These are phyloP conservation scores for Nicotiana noctiflora DNA, from an alignment of 257 asterid species.

Conservation along the genomic window DNA sequence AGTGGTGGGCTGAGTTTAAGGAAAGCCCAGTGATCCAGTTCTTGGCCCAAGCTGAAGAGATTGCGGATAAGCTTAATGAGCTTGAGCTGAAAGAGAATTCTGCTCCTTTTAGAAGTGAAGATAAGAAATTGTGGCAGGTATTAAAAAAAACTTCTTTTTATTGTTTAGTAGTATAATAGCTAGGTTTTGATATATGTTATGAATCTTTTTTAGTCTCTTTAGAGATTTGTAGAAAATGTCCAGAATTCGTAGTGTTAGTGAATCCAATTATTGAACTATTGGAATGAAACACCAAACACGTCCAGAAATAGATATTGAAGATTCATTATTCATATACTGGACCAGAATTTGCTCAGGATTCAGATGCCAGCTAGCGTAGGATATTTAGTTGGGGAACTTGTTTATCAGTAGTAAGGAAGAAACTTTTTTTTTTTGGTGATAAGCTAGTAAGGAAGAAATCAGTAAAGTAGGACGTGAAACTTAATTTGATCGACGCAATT, in stretches of 20 bases:
- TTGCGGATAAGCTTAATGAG: constrained; percentile 71
- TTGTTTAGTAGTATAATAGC: neutral
- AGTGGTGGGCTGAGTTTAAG: constrained; percentile 65
- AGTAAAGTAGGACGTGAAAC: neutral
- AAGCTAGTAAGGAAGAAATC: neutral
- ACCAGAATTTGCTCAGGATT: neutral
- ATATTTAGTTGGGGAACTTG: neutral
- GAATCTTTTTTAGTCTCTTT: neutral
- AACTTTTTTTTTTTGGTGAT: no score
- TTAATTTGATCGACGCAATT: neutral
- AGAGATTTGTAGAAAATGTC: neutral
- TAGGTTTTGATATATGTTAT: neutral
- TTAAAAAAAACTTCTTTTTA: neutral
- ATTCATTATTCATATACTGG: neutral
- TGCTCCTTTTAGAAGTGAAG: constrained; percentile 59
- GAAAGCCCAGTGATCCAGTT: constrained; percentile 73
- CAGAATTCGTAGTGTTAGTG: neutral
- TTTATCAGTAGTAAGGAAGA: neutral
- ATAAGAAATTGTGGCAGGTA: constrained; percentile 81
- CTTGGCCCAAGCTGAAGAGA: constrained; percentile 66
- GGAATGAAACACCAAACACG: neutral
- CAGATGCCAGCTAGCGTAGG: neutral
- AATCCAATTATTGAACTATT: neutral
- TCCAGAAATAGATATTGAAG: neutral
- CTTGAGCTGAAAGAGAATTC: constrained; percentile 65